Evolutionary conservation across 75 land plant species (phyloP).

Genomic region (Gnetum montanum): DNA sequence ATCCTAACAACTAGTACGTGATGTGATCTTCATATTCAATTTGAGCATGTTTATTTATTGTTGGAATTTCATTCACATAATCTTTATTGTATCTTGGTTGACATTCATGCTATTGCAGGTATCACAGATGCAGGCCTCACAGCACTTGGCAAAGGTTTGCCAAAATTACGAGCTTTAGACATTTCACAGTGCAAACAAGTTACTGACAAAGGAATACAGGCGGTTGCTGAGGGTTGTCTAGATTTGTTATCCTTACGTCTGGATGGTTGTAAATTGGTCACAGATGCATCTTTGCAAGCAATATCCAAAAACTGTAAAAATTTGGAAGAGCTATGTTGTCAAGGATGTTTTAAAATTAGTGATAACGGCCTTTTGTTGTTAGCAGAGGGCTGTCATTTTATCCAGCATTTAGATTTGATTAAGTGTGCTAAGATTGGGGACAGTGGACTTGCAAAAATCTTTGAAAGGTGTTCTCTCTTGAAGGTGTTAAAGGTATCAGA

Average conservation of each 20-base stretch:
- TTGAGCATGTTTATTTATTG: too few relatives aligned
- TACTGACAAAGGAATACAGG: conserved; percentile 64
- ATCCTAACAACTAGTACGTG: too few relatives aligned
- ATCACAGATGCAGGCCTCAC: conserved; percentile 60
- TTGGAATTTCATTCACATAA: too few relatives aligned
- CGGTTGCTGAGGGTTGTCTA: conserved; percentile 51
- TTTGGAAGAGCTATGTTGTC: conserved; percentile 52
- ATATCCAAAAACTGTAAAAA: conserved; percentile 48
- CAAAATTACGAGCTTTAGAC: conserved; percentile 53
- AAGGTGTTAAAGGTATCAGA: conserved; percentile 48
- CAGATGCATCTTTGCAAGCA: conserved; percentile 42
- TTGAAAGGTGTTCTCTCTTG: conserved; percentile 33
- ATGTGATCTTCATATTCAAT: too few relatives aligned
- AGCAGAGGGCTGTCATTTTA: conserved; percentile 40
- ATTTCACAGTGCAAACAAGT: conserved; percentile 64
- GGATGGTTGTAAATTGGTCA: conserved; percentile 51
- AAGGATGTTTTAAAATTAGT: conserved; percentile 54
- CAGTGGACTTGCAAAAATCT: conserved; percentile 38
- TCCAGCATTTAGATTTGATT: conserved; percentile 57
- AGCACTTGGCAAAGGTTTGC: conserved; percentile 49
- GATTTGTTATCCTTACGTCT: conserved; percentile 39
- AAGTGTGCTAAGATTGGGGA: conserved; percentile 74
- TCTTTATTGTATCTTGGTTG: too few relatives aligned
- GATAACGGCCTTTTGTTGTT: conserved; percentile 55
- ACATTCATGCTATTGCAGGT: conserved; percentile 57